Conservation (phyloP, 2,329 filamentous ascomycete genomes). For the Podosphaera xanthii region DNA sequence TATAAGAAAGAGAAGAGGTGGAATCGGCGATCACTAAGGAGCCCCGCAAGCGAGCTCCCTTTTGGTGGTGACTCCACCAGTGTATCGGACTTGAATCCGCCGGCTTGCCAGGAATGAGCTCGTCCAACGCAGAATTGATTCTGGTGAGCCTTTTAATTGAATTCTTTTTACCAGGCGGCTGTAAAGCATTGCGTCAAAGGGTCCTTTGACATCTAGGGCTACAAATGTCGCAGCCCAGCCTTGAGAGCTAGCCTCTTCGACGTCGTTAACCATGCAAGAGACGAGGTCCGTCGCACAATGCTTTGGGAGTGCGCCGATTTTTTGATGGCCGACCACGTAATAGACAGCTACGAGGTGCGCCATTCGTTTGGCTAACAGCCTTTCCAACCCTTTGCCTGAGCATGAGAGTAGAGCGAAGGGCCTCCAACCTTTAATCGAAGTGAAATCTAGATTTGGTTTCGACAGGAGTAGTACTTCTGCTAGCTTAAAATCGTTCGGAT, state of each 20-base stretch:
- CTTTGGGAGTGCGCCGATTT: neutral
- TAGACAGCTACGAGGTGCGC: neutral
- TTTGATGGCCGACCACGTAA: neutral
- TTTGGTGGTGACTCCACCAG: no score
- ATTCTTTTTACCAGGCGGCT: neutral
- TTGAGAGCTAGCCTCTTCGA: no score
- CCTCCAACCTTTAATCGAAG: neutral
- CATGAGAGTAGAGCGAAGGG: neutral
- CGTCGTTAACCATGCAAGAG: neutral
- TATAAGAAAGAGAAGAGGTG: neutral
- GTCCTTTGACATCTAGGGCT: neutral
- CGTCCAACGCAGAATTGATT: neutral
- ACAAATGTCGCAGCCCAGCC: no score
- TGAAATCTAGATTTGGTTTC: neutral
- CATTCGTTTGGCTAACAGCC: neutral
- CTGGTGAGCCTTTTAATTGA: neutral
- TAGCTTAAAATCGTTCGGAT: neutral
- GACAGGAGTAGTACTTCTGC: neutral
- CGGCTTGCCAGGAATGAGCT: no score
- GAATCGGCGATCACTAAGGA: neutral
- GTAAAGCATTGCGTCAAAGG: neutral
- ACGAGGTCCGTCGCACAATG: neutral
- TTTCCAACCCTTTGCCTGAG: neutral
- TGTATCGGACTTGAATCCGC: no score
- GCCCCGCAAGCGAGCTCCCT: no score